A percentile compares a stretch with the other conserved stretches of the same genome.
Conservation (phyloP, 164 flowering plant species). For the Nelumbo lutea region DNA sequence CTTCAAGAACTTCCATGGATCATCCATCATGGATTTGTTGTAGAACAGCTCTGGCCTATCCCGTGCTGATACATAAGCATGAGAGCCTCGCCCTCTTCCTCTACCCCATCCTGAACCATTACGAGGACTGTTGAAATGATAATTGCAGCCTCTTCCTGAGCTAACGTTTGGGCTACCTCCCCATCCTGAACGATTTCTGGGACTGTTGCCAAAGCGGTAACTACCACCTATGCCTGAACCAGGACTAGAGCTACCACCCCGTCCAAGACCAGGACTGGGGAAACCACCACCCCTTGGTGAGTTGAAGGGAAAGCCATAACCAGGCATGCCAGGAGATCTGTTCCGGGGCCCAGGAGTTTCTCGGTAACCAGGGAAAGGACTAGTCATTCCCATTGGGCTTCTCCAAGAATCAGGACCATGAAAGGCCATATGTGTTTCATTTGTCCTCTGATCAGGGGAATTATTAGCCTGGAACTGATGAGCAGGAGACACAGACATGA, state of each 20-base stretch:
- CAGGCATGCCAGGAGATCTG: slow-evolving; percentile 16
- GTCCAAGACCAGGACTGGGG: slow-evolving; percentile 23
- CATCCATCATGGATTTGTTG: slow-evolving; percentile 67
- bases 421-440: slow-evolving; percentile 20
- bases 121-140: slow-evolving; percentile 19
- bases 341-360: slow-evolving; percentile 27
- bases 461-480: slow-evolving; percentile 22
- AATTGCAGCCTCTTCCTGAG: slow-evolving; percentile 31
- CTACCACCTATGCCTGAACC: slow-evolving; percentile 25
- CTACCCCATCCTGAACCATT: slow-evolving; percentile 23
- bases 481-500: slow-evolving; percentile 19
- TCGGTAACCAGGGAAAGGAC: slow-evolving; percentile 16
- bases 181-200: slow-evolving; percentile 25
- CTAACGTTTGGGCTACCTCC: slow-evolving; percentile 23
- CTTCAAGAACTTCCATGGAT: slow-evolving; percentile 64
- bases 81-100: slow-evolving; percentile 38
- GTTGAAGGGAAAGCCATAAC: slow-evolving; percentile 19
- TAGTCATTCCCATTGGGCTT: slow-evolving; percentile 20
- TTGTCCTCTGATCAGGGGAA: slow-evolving; percentile 22
- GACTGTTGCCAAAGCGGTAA: slow-evolving; percentile 14
- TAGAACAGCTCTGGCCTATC: slow-evolving; percentile 40
- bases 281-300: slow-evolving; percentile 19
- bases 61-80: slow-evolving; percentile 24
- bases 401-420: slow-evolving; percentile 12
- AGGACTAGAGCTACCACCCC: slow-evolving; percentile 20